Percentiles rank a stretch among this genome's conserved stretches.
phyloP scores from a whole-genome alignment of 129 eudicot species.

The Arctium lappa region DNA sequence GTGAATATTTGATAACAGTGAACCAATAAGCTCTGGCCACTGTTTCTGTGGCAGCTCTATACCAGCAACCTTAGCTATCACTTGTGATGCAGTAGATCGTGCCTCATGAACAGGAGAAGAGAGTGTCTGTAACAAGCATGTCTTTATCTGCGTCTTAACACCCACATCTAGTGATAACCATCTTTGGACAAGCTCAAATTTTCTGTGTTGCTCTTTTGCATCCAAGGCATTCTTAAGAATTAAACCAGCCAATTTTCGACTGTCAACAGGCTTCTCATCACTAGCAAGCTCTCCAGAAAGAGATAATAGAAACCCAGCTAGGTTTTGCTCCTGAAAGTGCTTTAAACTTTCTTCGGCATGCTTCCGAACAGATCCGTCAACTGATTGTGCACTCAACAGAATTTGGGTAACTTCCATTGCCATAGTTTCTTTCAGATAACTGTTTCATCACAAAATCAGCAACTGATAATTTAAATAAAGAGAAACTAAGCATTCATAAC shows the following conservation, averaged over 20 bases:
- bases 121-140: constrained; percentile 71
- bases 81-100: constrained; percentile 90
- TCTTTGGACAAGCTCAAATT: constrained; percentile 70
- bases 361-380: constrained; percentile 73
- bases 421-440: constrained; percentile 23
- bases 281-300: constrained; percentile 76
- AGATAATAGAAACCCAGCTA: constrained; percentile 66
- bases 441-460: constrained; percentile 21
- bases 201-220: constrained; percentile 88
- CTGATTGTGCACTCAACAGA: constrained; percentile 75
- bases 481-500: neutral
- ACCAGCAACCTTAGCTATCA: constrained; percentile 85
- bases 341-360: constrained; percentile 85
- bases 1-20: constrained; percentile 71
- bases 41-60: constrained; percentile 88
- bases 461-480: neutral
- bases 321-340: constrained; percentile 86
- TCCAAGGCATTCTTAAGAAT: constrained; percentile 86
- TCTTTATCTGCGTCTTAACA: constrained; percentile 68
- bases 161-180: constrained; percentile 73
- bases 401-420: constrained; percentile 80
- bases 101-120: constrained; percentile 72
- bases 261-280: constrained; percentile 86
- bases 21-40: constrained; percentile 82
- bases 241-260: constrained; percentile 80